Base-by-base conservation (phyloP, 176 grass and related monocot species). In the Hyparrhenia diplandra region DNA sequence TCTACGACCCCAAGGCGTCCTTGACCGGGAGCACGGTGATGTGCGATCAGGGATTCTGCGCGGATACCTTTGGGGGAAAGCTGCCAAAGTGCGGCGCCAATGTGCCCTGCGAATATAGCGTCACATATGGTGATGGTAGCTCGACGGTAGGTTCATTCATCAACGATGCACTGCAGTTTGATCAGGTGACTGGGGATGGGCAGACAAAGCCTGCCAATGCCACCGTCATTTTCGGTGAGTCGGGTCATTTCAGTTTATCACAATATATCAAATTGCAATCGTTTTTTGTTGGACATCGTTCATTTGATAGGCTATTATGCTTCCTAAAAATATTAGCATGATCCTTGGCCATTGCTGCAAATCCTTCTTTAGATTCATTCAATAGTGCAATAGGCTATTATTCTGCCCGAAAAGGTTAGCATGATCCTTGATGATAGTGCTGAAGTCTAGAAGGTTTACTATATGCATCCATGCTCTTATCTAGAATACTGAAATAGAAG, bases 101-200 rank as follows among this genome's bases (percentile, higher is more conserved):
- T 58, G 9, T 67, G 54, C 92, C 96, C 5, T 99, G 96, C 23
- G 82, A 89, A 68, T 99, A 99, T 69, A 95, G 64, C 28, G 87
- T 99, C 76, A 52, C 74, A 36, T 99, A 99, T 2, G 96, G 92
- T 6, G 96, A 99, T 29, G 96, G 96, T 34, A 99, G 96, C 84
- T 90, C 96, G 31, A 99, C 96, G 1, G 64, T 47, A 2, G 92
- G 96, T 1, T 93, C 74, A 40, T 99, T 91, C 2, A 80, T 99
- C 40, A 93, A 72, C 2, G 96, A 99, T 69, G 24, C 58, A 7
- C 54, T 99, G 34, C 88, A 91, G 72, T 99, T 88, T 40, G 80
- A 91, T 75, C 90, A 99, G 75, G 92, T 99, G 16, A 59, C 79
- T 13, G 92, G 96, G 54, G 41, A 95, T 82, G 89, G 89, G 34